Base-by-base conservation (phyloP, 2,329 filamentous ascomycete genomes). In the Aspergillus latus region DNA sequence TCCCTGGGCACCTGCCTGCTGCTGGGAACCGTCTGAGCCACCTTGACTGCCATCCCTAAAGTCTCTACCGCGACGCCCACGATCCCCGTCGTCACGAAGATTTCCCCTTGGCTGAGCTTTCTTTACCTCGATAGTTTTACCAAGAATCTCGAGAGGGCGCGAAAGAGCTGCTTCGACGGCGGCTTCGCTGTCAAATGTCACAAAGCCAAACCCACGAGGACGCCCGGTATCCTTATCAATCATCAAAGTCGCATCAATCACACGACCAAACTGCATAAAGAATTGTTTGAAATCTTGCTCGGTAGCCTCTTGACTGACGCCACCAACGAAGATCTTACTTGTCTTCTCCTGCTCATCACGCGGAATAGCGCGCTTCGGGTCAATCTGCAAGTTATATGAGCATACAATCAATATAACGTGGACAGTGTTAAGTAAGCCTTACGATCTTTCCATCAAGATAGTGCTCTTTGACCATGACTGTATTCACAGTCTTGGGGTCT, bases 201-300 rank as follows among this genome's bases (percentile, higher is more conserved):
- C 94, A 73, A 99, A 99, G 11, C 94, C 94, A 68, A 99, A 99
- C 1, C 94, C 94, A 69, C 94, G 84, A 2, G 94, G 94, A 42
- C 94, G 86, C n/a, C 94, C 94, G 0, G 94, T 99, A 73, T 99
- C 94, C 76, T 99, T 99, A 74, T 99, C 94, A 87, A 99, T 99
- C 94, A 99, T 99, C 2, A 99, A 85, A 0, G 94, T 99, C 1
- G 94, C 94, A 76, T 99, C 94, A 39, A 99, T 88, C 16, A 99
- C 94, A 59, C 93, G 88, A 29, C 94, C 94, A 67, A 97, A 99
- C 69, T 96, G 90, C 68, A 89, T 91, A 77, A 99, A 99, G 76
- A 96, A 99, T 58, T 94, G 88, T 70, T 91, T 92, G 73, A 99
- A 99, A 71, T 97, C 92, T 60, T 92, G 88, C 68, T 99, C 94